phyloP scores from a whole-genome alignment of 2,329 filamentous ascomycete species.

The Botrytis tulipae region DNA sequence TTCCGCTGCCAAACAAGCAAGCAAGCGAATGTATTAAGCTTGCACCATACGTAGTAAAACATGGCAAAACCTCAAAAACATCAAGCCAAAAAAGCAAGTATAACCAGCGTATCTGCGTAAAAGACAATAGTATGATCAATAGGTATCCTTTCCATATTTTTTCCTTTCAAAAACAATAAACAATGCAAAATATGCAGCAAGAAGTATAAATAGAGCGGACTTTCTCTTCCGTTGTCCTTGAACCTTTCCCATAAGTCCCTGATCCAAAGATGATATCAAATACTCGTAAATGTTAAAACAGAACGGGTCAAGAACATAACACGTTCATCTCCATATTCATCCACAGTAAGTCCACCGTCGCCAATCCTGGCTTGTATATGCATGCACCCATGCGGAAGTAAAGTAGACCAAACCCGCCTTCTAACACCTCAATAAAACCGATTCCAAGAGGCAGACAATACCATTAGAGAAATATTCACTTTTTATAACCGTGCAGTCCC shows the following conservation, averaged over 20 bases:
- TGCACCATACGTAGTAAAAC: conserved; percentile 8
- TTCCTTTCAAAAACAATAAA: conserved; percentile 2
- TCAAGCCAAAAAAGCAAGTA: conserved; percentile 19
- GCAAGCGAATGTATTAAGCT: conserved; percentile 5
- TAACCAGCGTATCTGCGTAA: conserved; percentile 14
- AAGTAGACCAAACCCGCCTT: conserved; percentile 12
- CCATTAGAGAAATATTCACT: conserved; percentile 18
- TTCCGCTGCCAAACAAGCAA: not conserved
- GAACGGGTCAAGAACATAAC: not conserved
- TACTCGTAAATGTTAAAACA: conserved; percentile 6
- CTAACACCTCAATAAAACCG: conserved; percentile 7
- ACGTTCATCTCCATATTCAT: not conserved
- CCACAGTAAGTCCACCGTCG: conserved; percentile 9
- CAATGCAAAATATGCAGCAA: conserved; percentile 10
- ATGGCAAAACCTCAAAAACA: not conserved
- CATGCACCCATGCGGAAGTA: conserved; percentile 14
- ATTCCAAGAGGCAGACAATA: not conserved
- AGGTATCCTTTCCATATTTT: conserved; percentile 18
- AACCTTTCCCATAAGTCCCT: not conserved
- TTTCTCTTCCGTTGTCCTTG: conserved; percentile 4
- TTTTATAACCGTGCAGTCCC: conserved; percentile 13
- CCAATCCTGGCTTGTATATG: conserved; percentile 17
- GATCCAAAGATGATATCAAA: not conserved
- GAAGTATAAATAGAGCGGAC: conserved; percentile 12
- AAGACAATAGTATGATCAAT: conserved; percentile 15